Conservation (phyloP, 495 filamentous ascomycete genomes). For the Penicillium bovifimosum region DNA sequence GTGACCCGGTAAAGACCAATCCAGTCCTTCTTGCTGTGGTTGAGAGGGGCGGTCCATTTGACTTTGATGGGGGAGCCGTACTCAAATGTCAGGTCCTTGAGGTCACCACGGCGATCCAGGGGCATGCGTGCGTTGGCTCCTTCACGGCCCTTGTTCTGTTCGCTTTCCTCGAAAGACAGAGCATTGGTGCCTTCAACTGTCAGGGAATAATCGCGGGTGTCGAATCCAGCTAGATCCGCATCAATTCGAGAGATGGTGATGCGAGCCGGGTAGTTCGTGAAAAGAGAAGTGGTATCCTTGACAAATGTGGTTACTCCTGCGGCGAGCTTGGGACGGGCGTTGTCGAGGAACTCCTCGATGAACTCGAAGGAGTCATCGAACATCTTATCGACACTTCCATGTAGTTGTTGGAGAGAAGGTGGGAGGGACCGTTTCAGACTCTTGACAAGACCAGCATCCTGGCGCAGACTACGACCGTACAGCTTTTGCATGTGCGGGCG, state of each 20-base stretch:
- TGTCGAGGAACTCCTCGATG: slow-evolving; percentile 84
- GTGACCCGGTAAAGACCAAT: slow-evolving; percentile 90
- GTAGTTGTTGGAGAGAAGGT: slow-evolving; percentile 66
- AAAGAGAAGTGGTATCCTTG: slow-evolving; percentile 78
- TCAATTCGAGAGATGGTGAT: slow-evolving; percentile 79
- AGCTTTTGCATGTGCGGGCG: slow-evolving; percentile 98
- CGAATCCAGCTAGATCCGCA: slow-evolving; percentile 75
- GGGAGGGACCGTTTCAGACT: slow-evolving; percentile 86
- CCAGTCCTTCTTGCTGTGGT: slow-evolving; percentile 93
- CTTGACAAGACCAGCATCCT: slow-evolving; percentile 84
- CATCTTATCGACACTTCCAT: slow-evolving; percentile 81
- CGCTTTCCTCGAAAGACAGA: slow-evolving; percentile 45
- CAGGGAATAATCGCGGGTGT: slow-evolving; percentile 76
- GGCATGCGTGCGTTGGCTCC: slow-evolving; percentile 45
- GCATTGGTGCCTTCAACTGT: slow-evolving; percentile 62
- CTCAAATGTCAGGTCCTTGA: slow-evolving; percentile 72
- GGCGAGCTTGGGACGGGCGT: slow-evolving; percentile 80
- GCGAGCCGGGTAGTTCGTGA: slow-evolving; percentile 84
- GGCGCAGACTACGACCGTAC: slow-evolving; percentile 77
- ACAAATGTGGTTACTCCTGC: slow-evolving; percentile 82
- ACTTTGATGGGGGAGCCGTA: slow-evolving; percentile 91
- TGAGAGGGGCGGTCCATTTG: slow-evolving; percentile 84
- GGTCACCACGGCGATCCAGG: slow-evolving; percentile 49
- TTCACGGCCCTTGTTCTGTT: slow-evolving; percentile 43
- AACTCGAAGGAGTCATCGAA: slow-evolving; percentile 79